A percentile compares a stretch with the other conserved stretches of the same genome.
Conservation (phyloP, 208 protist genomes). For the Trypanosomatidae sp. region DNA sequence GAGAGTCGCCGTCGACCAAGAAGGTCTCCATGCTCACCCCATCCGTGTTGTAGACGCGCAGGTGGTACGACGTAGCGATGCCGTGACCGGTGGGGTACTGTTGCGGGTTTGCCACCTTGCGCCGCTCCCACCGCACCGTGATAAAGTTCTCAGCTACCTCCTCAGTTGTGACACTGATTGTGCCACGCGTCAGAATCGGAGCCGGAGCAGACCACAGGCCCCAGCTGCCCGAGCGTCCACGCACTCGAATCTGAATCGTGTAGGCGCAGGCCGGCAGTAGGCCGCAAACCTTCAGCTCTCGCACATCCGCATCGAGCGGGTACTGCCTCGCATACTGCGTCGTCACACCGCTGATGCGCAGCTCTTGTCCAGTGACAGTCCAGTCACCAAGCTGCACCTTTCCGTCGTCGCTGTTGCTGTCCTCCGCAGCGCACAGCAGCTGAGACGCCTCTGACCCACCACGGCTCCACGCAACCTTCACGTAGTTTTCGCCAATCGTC, state of each 20-base stretch:
- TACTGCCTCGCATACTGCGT: conserved; percentile 82
- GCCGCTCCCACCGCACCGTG: conserved; percentile 85
- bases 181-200: conserved; percentile 87
- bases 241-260: conserved; percentile 86
- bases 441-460: conserved; percentile 31
- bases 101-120: conserved; percentile 72
- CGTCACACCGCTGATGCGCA: conserved; percentile 87
- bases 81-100: conserved; percentile 84
- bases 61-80: conserved; percentile 86
- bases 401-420: not conserved
- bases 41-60: conserved; percentile 83
- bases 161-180: conserved; percentile 75
- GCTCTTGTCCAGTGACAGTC: conserved; percentile 85
- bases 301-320: conserved; percentile 70
- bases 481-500: conserved; percentile 94
- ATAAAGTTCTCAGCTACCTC: conserved; percentile 92
- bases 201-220: conserved; percentile 84
- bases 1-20: conserved; percentile 86
- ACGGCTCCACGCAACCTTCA: conserved; percentile 81
- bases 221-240: conserved; percentile 83
- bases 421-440: not conserved
- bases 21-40: conserved; percentile 82
- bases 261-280: conserved; percentile 86
- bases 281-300: conserved; percentile 87
- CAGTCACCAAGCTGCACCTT: conserved; percentile 78